Conservation (phyloP, 2,329 filamentous ascomycete genomes). For the Aspergillus ruber region DNA sequence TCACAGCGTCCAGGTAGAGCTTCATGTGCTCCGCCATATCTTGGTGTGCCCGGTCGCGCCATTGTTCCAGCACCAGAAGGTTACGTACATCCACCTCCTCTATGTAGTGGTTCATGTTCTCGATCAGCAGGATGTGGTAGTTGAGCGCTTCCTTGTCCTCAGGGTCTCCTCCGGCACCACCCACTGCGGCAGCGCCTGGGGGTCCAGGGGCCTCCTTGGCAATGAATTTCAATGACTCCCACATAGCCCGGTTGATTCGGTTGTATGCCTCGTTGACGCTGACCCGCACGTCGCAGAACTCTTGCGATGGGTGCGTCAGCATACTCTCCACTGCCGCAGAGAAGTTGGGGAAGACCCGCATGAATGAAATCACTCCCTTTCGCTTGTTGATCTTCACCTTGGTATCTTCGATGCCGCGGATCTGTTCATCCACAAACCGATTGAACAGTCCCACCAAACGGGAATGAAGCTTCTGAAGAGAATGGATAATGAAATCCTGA, state of each 20-base stretch:
- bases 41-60: conserved; percentile 68
- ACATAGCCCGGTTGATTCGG: conserved; percentile 89
- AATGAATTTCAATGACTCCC: conserved; percentile 92
- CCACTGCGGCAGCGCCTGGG: conserved; percentile 33
- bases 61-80: conserved; percentile 72
- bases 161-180: conserved; percentile 48
- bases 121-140: conserved; percentile 93
- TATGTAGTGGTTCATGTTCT: conserved; percentile 97
- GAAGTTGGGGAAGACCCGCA: conserved; percentile 87
- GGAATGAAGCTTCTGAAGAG: conserved; percentile 72
- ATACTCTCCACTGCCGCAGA: conserved; percentile 78
- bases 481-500: conserved; percentile 79
- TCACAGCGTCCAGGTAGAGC: conserved; percentile 80
- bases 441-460: conserved; percentile 69
- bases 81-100: conserved; percentile 76
- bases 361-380: conserved; percentile 92
- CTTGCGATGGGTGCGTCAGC: conserved; percentile 52
- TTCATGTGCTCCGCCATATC: conserved; percentile 83
- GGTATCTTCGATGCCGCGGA: conserved; percentile 92
- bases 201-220: conserved; percentile 60
- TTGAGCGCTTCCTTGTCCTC: conserved; percentile 97
- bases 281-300: conserved; percentile 61
- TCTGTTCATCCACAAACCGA: conserved; percentile 89
- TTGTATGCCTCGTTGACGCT: conserved; percentile 83
- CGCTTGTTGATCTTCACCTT: conserved; percentile 99